Percentiles rank a stretch among this genome's conserved stretches.
Conservation (phyloP, 2,329 filamentous ascomycete species). For the Leptographium procerum region DNA sequence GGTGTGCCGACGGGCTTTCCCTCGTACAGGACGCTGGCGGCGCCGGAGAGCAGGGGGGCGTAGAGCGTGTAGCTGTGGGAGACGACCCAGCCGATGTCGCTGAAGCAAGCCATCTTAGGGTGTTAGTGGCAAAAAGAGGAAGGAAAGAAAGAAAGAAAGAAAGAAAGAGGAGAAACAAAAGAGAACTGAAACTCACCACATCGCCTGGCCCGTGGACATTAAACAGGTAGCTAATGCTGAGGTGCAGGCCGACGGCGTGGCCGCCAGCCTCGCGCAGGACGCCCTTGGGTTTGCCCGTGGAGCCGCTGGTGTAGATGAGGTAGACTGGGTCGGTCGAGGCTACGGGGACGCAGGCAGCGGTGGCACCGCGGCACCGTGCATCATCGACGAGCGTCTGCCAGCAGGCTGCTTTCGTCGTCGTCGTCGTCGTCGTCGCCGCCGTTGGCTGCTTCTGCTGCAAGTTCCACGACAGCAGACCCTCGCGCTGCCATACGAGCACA, state of each 20-base stretch:
- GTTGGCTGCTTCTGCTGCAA: slow-evolving; percentile 39
- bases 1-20: slow-evolving; percentile 91
- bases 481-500: slow-evolving; percentile 74
- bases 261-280: slow-evolving; percentile 75
- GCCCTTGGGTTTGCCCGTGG: slow-evolving; percentile 73
- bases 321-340: slow-evolving; percentile 72
- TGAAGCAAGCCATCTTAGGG: slow-evolving; percentile 25
- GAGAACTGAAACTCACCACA: slow-evolving; percentile 32
- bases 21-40: slow-evolving; percentile 80
- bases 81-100: slow-evolving; percentile 86
- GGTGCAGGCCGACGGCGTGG: slow-evolving; percentile 72
- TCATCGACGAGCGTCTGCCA: slow-evolving; percentile 71
- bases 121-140: neutral
- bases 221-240: slow-evolving; percentile 76
- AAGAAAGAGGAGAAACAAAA: neutral
- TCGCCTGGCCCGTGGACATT: slow-evolving; percentile 74
- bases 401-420: slow-evolving; percentile 2
- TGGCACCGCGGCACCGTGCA: slow-evolving; percentile 53
- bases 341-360: slow-evolving; percentile 65
- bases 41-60: slow-evolving; percentile 72
- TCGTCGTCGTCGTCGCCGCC: neutral
- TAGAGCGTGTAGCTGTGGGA: slow-evolving; percentile 75
- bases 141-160: neutral
- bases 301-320: slow-evolving; percentile 80
- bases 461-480: slow-evolving; percentile 59